A percentile compares a stretch with the other conserved stretches of the same genome.
phyloP scores from a whole-genome alignment of 306 rosid species.

The Morella rubra region DNA sequence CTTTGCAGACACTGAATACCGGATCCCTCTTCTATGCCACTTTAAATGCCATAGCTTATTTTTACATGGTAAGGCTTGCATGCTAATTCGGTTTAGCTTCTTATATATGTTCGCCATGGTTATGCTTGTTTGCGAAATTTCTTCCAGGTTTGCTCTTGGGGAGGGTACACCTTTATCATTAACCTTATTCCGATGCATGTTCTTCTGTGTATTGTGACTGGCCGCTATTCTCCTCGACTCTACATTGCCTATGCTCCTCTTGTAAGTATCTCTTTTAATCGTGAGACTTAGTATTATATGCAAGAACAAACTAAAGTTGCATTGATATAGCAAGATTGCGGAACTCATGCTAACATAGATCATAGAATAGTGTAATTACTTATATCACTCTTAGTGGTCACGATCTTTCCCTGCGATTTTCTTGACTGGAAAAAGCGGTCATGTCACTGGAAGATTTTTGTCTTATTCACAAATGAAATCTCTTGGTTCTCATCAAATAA shows the following conservation, averaged over 20 bases:
- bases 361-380: neutral
- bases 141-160: constrained; percentile 98
- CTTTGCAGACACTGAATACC: constrained; percentile 84
- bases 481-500: constrained; percentile 30
- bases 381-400: neutral
- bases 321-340: neutral
- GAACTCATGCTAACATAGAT: neutral
- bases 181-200: constrained; percentile 99
- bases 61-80: constrained; percentile 77
- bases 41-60: constrained; percentile 88
- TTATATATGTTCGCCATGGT: constrained; percentile 22
- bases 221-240: constrained; percentile 91
- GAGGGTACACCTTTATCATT: constrained; percentile 98
- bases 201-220: constrained; percentile 91
- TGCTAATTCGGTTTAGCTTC: constrained; percentile 19
- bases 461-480: constrained; percentile 1
- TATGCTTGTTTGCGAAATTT: constrained; percentile 25
- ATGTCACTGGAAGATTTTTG: neutral
- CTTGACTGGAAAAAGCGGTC: neutral
- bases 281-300: neutral
- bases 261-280: constrained; percentile 56
- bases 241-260: constrained; percentile 97
- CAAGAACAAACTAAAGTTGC: neutral
- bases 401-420: neutral
- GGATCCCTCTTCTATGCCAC: constrained; percentile 99